phyloP scores from a whole-genome alignment of 441 rosid species.

The Capsella rubella region DNA sequence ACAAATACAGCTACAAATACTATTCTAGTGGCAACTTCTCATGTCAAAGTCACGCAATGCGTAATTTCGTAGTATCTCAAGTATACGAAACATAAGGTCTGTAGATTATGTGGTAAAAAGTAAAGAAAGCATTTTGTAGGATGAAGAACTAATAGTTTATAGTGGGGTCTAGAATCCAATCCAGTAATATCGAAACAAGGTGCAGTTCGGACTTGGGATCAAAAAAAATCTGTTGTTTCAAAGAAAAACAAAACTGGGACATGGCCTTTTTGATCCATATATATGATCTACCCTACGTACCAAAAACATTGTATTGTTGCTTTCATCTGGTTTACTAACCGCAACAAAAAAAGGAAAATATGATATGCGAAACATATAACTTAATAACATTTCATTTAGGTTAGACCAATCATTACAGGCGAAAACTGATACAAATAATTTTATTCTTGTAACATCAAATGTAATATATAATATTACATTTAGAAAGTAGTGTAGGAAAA shows the following conservation, averaged over 20 bases:
- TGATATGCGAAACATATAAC: background rate
- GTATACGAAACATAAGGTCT: too few relatives aligned
- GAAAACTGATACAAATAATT: too few relatives aligned
- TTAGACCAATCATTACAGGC: background rate
- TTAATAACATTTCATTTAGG: background rate
- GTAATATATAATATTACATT: background rate
- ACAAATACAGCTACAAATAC: too few relatives aligned
- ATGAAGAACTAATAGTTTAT: background rate
- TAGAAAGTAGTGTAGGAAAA: background rate
- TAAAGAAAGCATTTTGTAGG: background rate
- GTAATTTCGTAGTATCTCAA: too few relatives aligned
- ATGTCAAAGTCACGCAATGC: too few relatives aligned
- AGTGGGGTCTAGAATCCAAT: constrained; percentile 12
- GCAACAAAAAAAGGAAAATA: background rate
- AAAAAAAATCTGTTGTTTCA: background rate
- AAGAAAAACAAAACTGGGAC: background rate
- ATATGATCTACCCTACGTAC: constrained; percentile 3
- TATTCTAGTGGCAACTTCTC: too few relatives aligned
- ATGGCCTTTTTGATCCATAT: background rate
- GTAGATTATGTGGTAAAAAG: too few relatives aligned
- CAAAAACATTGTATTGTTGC: background rate
- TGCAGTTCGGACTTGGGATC: too few relatives aligned
- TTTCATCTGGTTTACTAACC: background rate
- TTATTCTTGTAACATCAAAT: background rate
- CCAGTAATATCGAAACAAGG: constrained; percentile 7